Percentiles rank a stretch among this genome's conserved stretches.
phyloP scores from a whole-genome alignment of 768 basidiomycete genomes.

The Tricholoma terreum region DNA sequence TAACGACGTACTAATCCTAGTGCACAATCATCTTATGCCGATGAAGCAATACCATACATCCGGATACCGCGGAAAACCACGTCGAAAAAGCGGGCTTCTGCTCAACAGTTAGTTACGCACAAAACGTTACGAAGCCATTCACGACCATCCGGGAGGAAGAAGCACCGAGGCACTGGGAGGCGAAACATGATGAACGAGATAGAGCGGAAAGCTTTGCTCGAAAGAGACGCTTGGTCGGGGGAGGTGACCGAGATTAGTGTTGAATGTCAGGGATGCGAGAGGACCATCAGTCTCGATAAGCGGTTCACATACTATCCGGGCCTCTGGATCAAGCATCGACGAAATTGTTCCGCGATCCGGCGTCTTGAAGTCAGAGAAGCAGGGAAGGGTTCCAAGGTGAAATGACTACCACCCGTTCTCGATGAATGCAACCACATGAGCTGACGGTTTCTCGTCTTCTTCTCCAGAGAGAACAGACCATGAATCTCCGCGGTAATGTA shows the following conservation, averaged over 20 bases:
- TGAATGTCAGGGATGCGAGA: constrained; percentile 25
- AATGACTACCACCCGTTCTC: not conserved
- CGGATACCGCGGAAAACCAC: not conserved
- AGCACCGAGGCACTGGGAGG: not conserved
- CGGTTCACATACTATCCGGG: constrained; percentile 33
- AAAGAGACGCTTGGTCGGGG: constrained; percentile 1
- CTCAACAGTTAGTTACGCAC: not conserved
- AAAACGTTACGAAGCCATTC: not conserved
- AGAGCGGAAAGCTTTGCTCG: constrained; percentile 2
- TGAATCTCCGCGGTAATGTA: not conserved
- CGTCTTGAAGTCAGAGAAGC: not conserved
- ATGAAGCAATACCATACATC: not conserved
- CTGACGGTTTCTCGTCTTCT: not conserved
- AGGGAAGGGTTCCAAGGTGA: not conserved
- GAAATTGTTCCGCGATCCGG: constrained; percentile 20
- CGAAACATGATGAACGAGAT: not conserved
- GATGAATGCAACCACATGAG: not conserved
- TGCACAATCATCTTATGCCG: not conserved
- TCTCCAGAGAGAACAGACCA: not conserved
- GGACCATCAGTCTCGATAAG: constrained; percentile 31
- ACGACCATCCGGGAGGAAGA: not conserved
- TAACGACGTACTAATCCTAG: not conserved
- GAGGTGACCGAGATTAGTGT: constrained; percentile 12
- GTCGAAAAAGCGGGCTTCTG: not conserved
- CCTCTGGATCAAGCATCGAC: constrained; percentile 30